These are phyloP conservation scores for Cronartium quercuum DNA, from an alignment of 1,284 basidiomycete species.

Conservation along the genomic window DNA sequence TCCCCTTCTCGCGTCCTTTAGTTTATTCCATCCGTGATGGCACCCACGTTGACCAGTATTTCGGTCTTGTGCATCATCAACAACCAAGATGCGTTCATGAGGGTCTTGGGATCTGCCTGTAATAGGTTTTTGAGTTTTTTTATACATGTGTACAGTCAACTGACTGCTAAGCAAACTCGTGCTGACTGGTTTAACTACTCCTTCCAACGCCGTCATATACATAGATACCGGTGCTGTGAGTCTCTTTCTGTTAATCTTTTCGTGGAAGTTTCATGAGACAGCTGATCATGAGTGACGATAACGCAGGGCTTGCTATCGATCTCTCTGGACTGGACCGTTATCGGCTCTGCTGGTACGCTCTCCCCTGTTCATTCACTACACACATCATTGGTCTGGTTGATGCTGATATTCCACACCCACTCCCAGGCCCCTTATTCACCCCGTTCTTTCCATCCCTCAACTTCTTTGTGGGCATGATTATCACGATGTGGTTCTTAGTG, in stretches of 20 bases:
- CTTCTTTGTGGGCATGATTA: constrained; percentile 17
- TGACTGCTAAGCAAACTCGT: too few species aligned
- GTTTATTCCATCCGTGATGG: constrained; percentile 47
- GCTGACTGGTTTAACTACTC: too few species aligned
- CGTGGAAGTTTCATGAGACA: not conserved
- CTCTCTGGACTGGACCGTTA: constrained; percentile 35
- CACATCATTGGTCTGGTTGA: too few species aligned
- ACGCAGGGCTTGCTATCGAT: constrained; percentile 28
- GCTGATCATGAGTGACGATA: not conserved
- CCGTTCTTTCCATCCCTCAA: constrained; percentile 34
- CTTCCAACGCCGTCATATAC: not conserved
- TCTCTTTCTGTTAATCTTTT: constrained; percentile 2
- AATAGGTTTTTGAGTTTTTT: not conserved
- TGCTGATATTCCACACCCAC: not conserved
- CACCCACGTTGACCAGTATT: constrained; percentile 48
- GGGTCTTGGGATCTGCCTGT: constrained; percentile 38
- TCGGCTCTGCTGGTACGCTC: constrained; percentile 28
- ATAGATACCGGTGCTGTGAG: constrained; percentile 35
- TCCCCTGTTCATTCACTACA: not conserved
- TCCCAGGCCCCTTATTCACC: constrained; percentile 31
- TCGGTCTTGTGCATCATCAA: constrained; percentile 48
- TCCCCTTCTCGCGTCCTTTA: constrained; percentile 19
- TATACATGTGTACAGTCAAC: too few species aligned
- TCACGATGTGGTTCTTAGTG: constrained; percentile 31
- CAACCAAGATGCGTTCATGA: constrained; percentile 41